phyloP scores from a whole-genome alignment of 257 asterid species.

The Gentiana macrophylla region DNA sequence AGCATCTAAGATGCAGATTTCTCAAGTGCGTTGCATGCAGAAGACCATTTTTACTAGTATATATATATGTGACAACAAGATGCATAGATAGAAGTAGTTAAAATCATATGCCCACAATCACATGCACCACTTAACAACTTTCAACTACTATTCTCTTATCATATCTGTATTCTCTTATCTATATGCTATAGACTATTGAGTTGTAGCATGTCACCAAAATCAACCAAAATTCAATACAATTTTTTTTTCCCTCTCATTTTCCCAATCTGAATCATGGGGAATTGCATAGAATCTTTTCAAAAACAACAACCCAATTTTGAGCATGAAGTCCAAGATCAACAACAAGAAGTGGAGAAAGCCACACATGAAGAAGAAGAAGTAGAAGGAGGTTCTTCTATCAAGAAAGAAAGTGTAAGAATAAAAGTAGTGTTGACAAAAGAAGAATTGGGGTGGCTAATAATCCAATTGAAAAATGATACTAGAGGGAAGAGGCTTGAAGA shows the following conservation, averaged over 20 bases:
- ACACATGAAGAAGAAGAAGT: conserved; percentile 4
- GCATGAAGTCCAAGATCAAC: not conserved
- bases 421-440: conserved; percentile 59
- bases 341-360: conserved; percentile 1
- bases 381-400: not conserved
- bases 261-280: conserved; percentile 38
- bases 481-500: conserved; percentile 41
- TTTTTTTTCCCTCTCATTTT: not conserved
- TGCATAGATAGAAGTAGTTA: not conserved
- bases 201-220: not conserved
- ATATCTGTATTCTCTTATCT: not conserved
- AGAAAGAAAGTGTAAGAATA: conserved; percentile 24
- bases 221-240: not conserved
- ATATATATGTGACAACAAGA: no score
- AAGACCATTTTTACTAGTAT: no score
- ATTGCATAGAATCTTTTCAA: conserved; percentile 31
- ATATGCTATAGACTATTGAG: no score
- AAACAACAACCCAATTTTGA: conserved; percentile 11
- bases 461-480: conserved; percentile 22
- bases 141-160: conserved; percentile 9
- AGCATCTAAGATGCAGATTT: no score
- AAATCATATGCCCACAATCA: conserved; percentile 11
- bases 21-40: no score
- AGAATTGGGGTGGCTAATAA: conserved; percentile 51
- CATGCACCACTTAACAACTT: conserved; percentile 24